Evolutionary conservation across 192 early-diverging fungal species (phyloP).

Genomic region (Entophlyctis luteolus): DNA sequence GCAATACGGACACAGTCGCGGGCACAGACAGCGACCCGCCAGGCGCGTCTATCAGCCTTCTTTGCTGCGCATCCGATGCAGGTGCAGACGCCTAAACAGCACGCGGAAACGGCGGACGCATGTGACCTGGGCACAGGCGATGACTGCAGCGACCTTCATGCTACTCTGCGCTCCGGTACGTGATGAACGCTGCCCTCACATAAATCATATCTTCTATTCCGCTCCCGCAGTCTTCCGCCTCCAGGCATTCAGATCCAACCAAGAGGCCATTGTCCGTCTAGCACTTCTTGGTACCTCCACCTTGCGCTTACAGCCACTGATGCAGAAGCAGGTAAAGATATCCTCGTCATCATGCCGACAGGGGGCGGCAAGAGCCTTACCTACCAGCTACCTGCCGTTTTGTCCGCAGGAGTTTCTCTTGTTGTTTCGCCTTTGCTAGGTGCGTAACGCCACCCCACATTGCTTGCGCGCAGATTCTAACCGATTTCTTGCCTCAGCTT

Average conservation of each 20-base stretch:
- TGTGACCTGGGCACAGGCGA: no score
- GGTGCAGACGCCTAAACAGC: no score
- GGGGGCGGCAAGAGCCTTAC: slow-evolving; percentile 49
- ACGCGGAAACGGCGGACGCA: no score
- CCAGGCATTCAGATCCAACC: slow-evolving; percentile 33
- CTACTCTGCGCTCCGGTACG: no score
- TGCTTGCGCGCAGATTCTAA: not conserved
- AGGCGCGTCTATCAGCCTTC: no score
- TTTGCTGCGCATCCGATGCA: no score
- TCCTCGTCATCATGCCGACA: slow-evolving; percentile 50
- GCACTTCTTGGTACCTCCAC: slow-evolving; percentile 30
- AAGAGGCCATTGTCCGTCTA: slow-evolving; percentile 32
- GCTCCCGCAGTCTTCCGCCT: slow-evolving; percentile 38
- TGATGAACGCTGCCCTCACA: no score
- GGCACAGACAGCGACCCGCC: no score
- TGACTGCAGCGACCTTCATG: no score
- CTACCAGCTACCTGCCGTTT: slow-evolving; percentile 50
- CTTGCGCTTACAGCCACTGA: not conserved
- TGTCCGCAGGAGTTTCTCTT: slow-evolving; percentile 38
- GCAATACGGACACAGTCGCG: no score
- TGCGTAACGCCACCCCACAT: slow-evolving; percentile 7
- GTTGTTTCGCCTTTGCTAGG: slow-evolving; percentile 48
- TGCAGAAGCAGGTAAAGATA: slow-evolving; percentile 27
- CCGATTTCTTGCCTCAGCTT: not conserved
- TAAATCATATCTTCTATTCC: not conserved